These are phyloP conservation scores for Fabrea salina DNA, from an alignment of 169 alveolate species.

Conservation along the genomic window DNA sequence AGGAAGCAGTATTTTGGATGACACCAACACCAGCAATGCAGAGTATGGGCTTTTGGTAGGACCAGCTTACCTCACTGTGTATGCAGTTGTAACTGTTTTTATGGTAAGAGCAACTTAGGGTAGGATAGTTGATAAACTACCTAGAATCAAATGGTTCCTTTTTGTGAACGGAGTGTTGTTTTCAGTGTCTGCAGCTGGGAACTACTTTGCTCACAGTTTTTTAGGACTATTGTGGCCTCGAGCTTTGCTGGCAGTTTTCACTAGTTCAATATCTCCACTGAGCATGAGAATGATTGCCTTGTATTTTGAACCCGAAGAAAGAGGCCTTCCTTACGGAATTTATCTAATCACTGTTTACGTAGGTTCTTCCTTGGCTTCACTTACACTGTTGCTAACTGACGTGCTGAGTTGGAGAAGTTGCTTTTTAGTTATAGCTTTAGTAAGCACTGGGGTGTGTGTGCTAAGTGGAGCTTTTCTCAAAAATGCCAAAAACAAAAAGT, in stretches of 20 bases:
- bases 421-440: not conserved
- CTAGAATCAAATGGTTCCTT: constrained; percentile 12
- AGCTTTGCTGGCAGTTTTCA: not conserved
- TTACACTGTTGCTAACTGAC: not conserved
- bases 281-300: not conserved
- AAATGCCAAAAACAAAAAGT: not conserved
- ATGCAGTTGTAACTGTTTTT: constrained; percentile 7
- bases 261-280: not conserved
- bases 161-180: not conserved
- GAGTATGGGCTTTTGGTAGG: constrained; percentile 27
- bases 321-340: constrained; percentile 12
- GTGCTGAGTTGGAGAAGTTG: constrained; percentile 1
- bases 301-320: not conserved
- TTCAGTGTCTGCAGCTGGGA: not conserved
- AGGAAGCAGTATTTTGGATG: not conserved
- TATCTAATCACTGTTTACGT: not conserved
- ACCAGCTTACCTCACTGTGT: constrained; percentile 19
- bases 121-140: not conserved
- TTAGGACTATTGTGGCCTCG: constrained; percentile 12
- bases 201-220: not conserved
- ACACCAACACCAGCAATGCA: constrained; percentile 8
- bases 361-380: constrained; percentile 29
- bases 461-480: not conserved
- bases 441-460: not conserved
- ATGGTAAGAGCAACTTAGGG: constrained; percentile 30